Base-by-base conservation (phyloP, 1,284 basidiomycete genomes). In the Malassezia slooffiae region DNA sequence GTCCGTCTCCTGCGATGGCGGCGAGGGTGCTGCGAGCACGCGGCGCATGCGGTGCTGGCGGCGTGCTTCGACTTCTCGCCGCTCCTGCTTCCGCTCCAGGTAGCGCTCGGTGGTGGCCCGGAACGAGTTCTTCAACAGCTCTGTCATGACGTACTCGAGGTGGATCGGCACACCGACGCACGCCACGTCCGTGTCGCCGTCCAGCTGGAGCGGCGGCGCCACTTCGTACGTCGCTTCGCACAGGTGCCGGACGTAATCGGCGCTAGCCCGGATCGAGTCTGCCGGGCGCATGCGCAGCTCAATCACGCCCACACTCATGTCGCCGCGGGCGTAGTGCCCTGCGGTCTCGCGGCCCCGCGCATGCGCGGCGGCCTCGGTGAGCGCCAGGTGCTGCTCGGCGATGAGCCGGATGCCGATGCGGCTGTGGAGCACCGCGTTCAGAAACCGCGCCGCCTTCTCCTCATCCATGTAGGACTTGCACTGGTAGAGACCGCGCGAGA, bases 401-500 rank as follows among this genome's bases (percentile, higher is more conserved):
- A 90, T 87, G 40, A 91, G 74, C 15, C 87, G 81, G 22, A 90
- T 81, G 23, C 83, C 84, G 45, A 90, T 87, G 32, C 87, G 79
- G 57, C 81, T 85, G 23, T 82, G 80, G 59, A 91, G 88, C 15
- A 85, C 81, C 19, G 80, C 79, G 62, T 91, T 83, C 23, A 91
- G 72, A 67, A 90, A 91, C 37, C 75, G 74, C 60, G 77, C 80
- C 48, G 87, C 81, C 56, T 84, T 79, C 17, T 75, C 74, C 2
- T 82, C 76, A 6, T 83, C 79, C 75, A 91, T 82, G 70, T 91
- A 90, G 44, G 78, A 76, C 37, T 79, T 75, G 55, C 82, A 84
- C 72, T 91, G 87, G 57, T 86, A 82, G 63, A 90, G 89, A 40
- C 86, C 87, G 70, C 85, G 85, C 0, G 86, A 85, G 74, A 91